Percentiles rank a stretch among this genome's conserved stretches.
Evolutionary conservation across 345 rosid genomes (phyloP).

Genomic region (Erucastrum elatum): DNA sequence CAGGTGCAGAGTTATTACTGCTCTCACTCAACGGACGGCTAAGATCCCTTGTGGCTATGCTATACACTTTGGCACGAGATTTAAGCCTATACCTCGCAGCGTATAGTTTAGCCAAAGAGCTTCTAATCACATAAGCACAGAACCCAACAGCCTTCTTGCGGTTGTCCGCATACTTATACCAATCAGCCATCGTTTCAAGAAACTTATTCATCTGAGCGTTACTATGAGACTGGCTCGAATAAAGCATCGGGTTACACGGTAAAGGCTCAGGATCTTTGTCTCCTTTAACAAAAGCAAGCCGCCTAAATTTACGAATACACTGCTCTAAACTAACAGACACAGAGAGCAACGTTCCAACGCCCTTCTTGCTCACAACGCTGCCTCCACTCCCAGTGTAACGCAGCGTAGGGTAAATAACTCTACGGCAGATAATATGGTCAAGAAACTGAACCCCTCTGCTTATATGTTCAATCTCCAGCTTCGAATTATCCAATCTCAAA

Average conservation of each 20-base stretch:
- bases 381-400: slow-evolving; percentile 86
- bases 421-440: slow-evolving; percentile 80
- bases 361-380: slow-evolving; percentile 75
- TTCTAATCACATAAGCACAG: slow-evolving; percentile 92
- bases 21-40: slow-evolving; percentile 82
- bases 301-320: slow-evolving; percentile 73
- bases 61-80: slow-evolving; percentile 95
- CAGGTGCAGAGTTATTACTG: slow-evolving; percentile 82
- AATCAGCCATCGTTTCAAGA: slow-evolving; percentile 97
- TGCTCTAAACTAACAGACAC: slow-evolving; percentile 90
- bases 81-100: slow-evolving; percentile 95
- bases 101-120: slow-evolving; percentile 92
- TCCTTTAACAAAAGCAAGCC: slow-evolving; percentile 86
- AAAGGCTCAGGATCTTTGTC: slow-evolving; percentile 93
- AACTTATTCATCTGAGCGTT: slow-evolving; percentile 97
- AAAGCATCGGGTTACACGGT: slow-evolving; percentile 94
- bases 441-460: slow-evolving; percentile 86
- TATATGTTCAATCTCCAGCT: slow-evolving; percentile 83
- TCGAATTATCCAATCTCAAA: slow-evolving; percentile 67
- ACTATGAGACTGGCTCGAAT: slow-evolving; percentile 93
- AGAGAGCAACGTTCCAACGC: slow-evolving; percentile 91
- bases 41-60: slow-evolving; percentile 79
- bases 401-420: slow-evolving; percentile 84
- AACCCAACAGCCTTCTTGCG: slow-evolving; percentile 90
- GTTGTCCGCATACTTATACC: slow-evolving; percentile 93